A percentile compares a stretch with the other conserved stretches of the same genome.
phyloP scores from a whole-genome alignment of 2,329 filamentous ascomycete genomes.

The Aspergillus sojae region DNA sequence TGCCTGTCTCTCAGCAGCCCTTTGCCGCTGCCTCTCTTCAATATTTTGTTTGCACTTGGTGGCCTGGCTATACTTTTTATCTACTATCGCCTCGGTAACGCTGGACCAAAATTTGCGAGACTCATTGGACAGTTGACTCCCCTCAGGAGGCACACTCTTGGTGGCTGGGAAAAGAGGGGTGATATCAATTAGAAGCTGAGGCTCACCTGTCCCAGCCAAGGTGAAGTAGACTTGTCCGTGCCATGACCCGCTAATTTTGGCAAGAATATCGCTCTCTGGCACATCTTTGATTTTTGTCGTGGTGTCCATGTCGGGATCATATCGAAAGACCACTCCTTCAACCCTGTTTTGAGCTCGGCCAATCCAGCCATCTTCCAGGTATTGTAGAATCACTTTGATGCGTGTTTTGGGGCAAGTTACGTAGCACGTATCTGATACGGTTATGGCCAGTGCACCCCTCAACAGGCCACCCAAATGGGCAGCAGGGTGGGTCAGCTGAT shows the following conservation, averaged over 20 bases:
- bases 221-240: constrained; percentile 70
- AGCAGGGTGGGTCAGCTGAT: constrained; percentile 92
- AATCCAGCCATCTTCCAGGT: constrained; percentile 93
- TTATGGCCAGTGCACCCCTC: constrained; percentile 83
- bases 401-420: constrained; percentile 87
- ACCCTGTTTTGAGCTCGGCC: constrained; percentile 89
- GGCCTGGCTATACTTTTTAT: constrained; percentile 81
- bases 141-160: constrained; percentile 76
- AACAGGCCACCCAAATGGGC: constrained; percentile 88
- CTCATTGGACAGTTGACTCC: constrained; percentile 84
- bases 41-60: constrained; percentile 88
- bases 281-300: constrained; percentile 83
- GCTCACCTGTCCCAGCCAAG: constrained; percentile 49
- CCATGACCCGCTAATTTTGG: constrained; percentile 83
- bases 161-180: constrained; percentile 76
- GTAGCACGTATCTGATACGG: constrained; percentile 85
- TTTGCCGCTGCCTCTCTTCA: constrained; percentile 85
- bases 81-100: constrained; percentile 81
- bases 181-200: constrained; percentile 81
- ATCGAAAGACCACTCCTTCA: constrained; percentile 86
- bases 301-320: constrained; percentile 83
- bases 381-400: constrained; percentile 89
- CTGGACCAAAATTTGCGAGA: constrained; percentile 83
- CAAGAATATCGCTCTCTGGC: constrained; percentile 79
- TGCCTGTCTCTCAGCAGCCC: constrained; percentile 76